Conservation (phyloP, 371 early-diverging fungal species). For the Syncephalastrum monosporum region DNA sequence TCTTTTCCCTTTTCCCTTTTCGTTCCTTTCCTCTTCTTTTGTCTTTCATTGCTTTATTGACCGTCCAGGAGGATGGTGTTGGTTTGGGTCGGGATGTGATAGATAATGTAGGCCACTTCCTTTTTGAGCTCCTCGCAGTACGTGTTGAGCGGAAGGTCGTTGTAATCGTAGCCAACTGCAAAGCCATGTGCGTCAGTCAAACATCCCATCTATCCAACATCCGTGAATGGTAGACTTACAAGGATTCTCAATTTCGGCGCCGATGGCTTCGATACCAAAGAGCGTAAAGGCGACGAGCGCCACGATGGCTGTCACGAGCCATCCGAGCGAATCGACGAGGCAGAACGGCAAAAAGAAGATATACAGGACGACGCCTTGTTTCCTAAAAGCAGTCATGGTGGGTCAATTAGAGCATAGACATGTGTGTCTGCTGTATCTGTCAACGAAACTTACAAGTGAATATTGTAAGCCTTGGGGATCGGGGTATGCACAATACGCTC, state of each 20-base stretch:
- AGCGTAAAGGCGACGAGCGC: constrained; percentile 68
- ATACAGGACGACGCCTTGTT: constrained; percentile 71
- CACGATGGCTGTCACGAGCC: constrained; percentile 59
- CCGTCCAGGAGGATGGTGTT: constrained; percentile 38
- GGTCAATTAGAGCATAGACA: not conserved
- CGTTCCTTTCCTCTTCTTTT: not conserved
- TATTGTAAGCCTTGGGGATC: constrained; percentile 77
- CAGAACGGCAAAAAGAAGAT: constrained; percentile 72
- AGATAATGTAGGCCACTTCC: constrained; percentile 48
- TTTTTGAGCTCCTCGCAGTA: constrained; percentile 40
- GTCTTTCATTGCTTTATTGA: constrained; percentile 14
- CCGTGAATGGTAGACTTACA: constrained; percentile 19
- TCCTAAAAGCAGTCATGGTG: constrained; percentile 28
- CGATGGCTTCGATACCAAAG: constrained; percentile 76
- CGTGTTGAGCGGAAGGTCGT: constrained; percentile 46
- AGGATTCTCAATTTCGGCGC: constrained; percentile 42
- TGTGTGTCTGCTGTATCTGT: not conserved
- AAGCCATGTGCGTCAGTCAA: constrained; percentile 14
- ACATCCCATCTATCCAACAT: not conserved
- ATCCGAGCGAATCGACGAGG: constrained; percentile 50
- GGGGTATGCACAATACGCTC: constrained; percentile 78
- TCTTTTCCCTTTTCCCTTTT: constrained; percentile 1
- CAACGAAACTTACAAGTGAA: constrained; percentile 55
- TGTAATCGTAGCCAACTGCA: constrained; percentile 65
- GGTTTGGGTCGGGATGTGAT: constrained; percentile 38